Conservation (phyloP, 2,329 filamentous ascomycete species). For the Leptographium radiaticola region DNA sequence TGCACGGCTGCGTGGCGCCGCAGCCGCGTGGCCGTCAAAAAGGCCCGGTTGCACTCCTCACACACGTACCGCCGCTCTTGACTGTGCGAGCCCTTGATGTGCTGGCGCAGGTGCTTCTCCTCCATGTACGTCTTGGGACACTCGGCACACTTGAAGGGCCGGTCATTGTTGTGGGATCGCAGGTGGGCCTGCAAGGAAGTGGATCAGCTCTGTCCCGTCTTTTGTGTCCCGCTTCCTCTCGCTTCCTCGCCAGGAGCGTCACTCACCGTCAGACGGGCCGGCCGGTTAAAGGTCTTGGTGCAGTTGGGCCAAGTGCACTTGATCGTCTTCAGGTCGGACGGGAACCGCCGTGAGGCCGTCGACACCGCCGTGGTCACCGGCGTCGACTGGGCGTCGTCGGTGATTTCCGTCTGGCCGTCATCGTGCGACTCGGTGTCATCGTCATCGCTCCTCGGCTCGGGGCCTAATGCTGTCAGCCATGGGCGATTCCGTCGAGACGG, state of each 20-base stretch:
- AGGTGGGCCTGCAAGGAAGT: slow-evolving; percentile 44
- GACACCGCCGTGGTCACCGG: slow-evolving; percentile 7
- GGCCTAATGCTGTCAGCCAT: background rate
- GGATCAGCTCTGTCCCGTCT: background rate
- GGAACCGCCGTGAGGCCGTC: slow-evolving; percentile 26
- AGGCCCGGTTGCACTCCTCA: slow-evolving; percentile 66
- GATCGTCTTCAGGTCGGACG: slow-evolving; percentile 64
- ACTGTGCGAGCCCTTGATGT: slow-evolving; percentile 71
- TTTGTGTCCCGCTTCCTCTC: background rate
- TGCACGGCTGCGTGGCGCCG: slow-evolving; percentile 69
- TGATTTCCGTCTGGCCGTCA: background rate
- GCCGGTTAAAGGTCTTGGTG: slow-evolving; percentile 75
- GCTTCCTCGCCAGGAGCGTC: slow-evolving; percentile 1
- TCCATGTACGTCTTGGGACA: slow-evolving; percentile 81
- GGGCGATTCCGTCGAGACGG: background rate
- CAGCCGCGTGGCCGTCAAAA: slow-evolving; percentile 67
- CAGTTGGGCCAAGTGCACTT: slow-evolving; percentile 64
- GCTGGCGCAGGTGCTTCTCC: slow-evolving; percentile 73
- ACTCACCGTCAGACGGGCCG: slow-evolving; percentile 52
- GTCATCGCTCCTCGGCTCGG: background rate
- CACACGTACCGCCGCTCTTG: slow-evolving; percentile 59
- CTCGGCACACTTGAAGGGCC: slow-evolving; percentile 60
- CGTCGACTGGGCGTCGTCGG: slow-evolving; percentile 5
- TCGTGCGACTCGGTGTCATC: slow-evolving; percentile 3
- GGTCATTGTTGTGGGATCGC: slow-evolving; percentile 73